A percentile compares a stretch with the other conserved stretches of the same genome.
These are phyloP conservation scores for Paramecium biaurelia DNA, from an alignment of 73 alveolate genomes.

Conservation along the genomic window DNA sequence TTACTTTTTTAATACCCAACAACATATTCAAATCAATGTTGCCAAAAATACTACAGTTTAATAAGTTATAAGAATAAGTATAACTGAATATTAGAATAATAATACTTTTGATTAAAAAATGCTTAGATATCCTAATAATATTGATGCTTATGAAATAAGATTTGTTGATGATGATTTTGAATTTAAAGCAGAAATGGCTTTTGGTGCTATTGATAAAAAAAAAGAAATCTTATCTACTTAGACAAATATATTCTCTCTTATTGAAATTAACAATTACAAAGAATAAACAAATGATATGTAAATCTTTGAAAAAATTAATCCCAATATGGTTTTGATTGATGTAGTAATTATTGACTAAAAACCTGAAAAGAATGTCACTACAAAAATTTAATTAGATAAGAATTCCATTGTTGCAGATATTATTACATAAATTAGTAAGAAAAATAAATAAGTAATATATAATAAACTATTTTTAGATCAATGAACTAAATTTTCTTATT, in stretches of 20 bases:
- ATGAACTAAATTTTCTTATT: neutral
- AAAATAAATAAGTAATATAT: neutral
- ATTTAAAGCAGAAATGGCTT: slow-evolving; percentile 36
- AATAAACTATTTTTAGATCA: neutral
- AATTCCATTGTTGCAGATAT: neutral
- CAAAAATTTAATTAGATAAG: neutral
- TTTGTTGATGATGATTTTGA: slow-evolving; percentile 47
- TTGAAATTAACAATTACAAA: neutral
- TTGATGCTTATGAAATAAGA: slow-evolving; percentile 37
- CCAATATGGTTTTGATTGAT: neutral
- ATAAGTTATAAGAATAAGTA: neutral
- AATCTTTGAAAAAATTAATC: neutral
- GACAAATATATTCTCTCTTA: neutral
- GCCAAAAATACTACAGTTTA: slow-evolving; percentile 5
- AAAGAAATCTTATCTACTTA: slow-evolving; percentile 35
- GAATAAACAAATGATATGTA: neutral
- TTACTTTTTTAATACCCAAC: slow-evolving; percentile 21
- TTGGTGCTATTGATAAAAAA: slow-evolving; percentile 26
- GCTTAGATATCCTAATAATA: neutral
- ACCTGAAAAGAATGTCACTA: neutral
- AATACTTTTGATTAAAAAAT: neutral
- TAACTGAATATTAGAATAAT: neutral
- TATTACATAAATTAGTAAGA: neutral
- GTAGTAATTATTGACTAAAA: neutral
- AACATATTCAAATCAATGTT: neutral